Percentiles rank a stretch among this genome's conserved stretches.
Conservation (phyloP, 768 basidiomycete genomes). For the Collybia sp. region DNA sequence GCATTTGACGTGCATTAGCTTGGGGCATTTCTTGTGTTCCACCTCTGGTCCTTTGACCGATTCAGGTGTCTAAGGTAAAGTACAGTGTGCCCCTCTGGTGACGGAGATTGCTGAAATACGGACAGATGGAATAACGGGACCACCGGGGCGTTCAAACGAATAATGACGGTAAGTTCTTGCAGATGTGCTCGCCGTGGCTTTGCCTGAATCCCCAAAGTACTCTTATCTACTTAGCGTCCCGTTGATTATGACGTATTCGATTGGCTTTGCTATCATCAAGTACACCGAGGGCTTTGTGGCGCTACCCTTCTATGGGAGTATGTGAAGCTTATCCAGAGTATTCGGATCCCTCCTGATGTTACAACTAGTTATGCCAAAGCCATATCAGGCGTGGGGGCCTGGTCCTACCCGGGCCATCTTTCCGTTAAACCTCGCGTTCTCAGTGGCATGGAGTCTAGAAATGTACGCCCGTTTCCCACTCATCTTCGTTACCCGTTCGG, state of each 20-base stretch:
- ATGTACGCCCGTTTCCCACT: constrained; percentile 41
- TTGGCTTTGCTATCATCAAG: constrained; percentile 70
- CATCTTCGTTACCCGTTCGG: not conserved
- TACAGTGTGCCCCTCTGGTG: not conserved
- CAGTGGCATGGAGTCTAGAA: constrained; percentile 70
- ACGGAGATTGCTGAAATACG: not conserved
- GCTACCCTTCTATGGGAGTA: constrained; percentile 27
- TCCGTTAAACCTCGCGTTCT: constrained; percentile 60
- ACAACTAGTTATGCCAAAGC: constrained; percentile 61
- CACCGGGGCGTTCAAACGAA: constrained; percentile 75
- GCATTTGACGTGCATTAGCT: constrained; percentile 32
- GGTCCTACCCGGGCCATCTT: constrained; percentile 45
- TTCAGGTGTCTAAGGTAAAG: constrained; percentile 68
- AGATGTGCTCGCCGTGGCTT: not conserved
- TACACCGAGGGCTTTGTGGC: constrained; percentile 57
- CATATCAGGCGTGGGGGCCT: constrained; percentile 52
- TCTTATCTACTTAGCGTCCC: constrained; percentile 66
- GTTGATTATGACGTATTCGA: constrained; percentile 47
- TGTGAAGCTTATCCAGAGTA: constrained; percentile 33
- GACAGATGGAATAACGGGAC: constrained; percentile 66
- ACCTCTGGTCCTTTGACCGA: constrained; percentile 77
- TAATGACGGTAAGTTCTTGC: constrained; percentile 68
- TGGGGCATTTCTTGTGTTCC: constrained; percentile 59
- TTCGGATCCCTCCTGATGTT: too few relatives aligned
- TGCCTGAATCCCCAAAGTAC: constrained; percentile 41